Percentiles rank a stretch among this genome's conserved stretches.
Evolutionary conservation across 164 flowering plant genomes (phyloP).

Genomic region (Tetrastigma voinierianum): DNA sequence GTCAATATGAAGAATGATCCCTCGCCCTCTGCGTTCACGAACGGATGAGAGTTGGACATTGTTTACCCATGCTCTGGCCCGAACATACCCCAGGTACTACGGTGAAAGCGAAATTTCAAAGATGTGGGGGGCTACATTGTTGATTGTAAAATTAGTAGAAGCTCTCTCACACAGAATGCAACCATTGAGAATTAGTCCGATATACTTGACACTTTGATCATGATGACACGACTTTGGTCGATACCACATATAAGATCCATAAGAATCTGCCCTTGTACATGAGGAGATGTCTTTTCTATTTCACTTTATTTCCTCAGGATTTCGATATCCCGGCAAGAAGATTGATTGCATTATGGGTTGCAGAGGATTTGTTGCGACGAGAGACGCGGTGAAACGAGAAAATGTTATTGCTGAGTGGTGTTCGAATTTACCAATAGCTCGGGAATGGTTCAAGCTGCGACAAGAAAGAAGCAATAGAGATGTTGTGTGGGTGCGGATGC

Average conservation of each 20-base stretch:
- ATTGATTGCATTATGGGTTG: constrained; percentile 5
- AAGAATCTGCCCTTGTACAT: background rate
- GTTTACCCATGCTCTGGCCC: background rate
- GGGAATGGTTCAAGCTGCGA: too few species aligned
- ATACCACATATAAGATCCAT: background rate
- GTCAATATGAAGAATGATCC: background rate
- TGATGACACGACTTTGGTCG: background rate
- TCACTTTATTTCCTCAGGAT: background rate
- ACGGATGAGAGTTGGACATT: constrained; percentile 8
- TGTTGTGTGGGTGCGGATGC: background rate
- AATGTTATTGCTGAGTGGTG: too few species aligned
- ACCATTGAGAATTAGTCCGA: background rate
- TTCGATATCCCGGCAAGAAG: constrained; percentile 10
- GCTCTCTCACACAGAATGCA: background rate
- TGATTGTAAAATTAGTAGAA: background rate
- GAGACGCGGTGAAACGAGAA: too few species aligned
- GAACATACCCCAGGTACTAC: too few species aligned
- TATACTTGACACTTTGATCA: background rate
- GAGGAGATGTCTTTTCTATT: background rate
- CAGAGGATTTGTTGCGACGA: constrained; percentile 25
- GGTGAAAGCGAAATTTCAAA: background rate
- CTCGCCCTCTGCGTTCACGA: background rate
- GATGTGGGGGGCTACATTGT: background rate
- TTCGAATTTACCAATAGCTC: too few species aligned
- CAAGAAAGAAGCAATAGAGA: too few species aligned